Evolutionary conservation across 2,329 filamentous ascomycete species (phyloP).

Genomic region (Sphaerulina vaccinii): DNA sequence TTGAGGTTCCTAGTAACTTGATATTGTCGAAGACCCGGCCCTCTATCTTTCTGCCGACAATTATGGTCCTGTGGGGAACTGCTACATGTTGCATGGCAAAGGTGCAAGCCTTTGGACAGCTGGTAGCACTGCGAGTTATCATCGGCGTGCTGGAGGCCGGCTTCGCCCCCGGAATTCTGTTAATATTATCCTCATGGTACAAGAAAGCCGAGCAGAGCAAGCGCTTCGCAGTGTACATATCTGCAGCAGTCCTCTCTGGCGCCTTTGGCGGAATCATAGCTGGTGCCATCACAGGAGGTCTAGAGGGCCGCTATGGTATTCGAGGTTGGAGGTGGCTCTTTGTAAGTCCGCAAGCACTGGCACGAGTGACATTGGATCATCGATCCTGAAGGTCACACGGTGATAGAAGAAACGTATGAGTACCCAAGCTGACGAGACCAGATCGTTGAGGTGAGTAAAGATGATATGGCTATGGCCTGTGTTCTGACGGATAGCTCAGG

Average conservation of each 20-base stretch:
- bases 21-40: constrained; percentile 51
- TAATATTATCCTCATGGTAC: constrained; percentile 60
- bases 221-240: constrained; percentile 58
- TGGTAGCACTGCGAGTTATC: constrained; percentile 55
- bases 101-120: constrained; percentile 48
- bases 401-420: constrained; percentile 33
- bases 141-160: constrained; percentile 57
- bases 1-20: constrained; percentile 56
- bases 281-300: constrained; percentile 36
- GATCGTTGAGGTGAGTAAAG: no score
- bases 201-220: constrained; percentile 58
- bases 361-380: no score
- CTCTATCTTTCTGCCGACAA: constrained; percentile 50
- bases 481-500: no score
- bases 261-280: constrained; percentile 50
- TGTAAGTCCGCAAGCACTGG: not conserved
- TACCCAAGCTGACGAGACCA: not conserved
- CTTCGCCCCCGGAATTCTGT: constrained; percentile 56
- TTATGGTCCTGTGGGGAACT: constrained; percentile 56
- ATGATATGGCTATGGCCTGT: no score
- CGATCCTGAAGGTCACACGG: no score
- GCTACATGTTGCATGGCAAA: constrained; percentile 52
- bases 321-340: constrained; percentile 47
- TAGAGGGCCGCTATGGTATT: constrained; percentile 43
- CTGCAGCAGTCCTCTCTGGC: constrained; percentile 57